Evolutionary conservation across 352 stramenopile species (phyloP), one percentile per base, ranked within the genome.

Genomic region (Globisporangium viniferum): DNA sequence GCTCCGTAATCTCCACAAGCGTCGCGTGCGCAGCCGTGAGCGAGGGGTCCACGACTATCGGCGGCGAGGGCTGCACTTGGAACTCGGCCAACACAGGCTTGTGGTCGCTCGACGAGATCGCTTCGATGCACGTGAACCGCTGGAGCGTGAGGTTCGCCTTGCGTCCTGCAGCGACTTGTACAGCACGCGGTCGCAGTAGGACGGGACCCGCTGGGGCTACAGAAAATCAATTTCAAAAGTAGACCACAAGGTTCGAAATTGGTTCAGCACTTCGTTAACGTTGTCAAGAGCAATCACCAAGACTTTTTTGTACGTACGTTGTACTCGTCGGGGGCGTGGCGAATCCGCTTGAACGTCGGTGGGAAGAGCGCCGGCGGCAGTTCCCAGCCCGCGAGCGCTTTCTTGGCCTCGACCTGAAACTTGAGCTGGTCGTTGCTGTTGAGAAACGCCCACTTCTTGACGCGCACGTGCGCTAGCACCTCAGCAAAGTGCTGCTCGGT

Each of bases 311-410:
- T 4, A 74, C 68, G 56, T 69, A 80, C 74, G 44, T 88, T 87
- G 69, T 77, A 93, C 57, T 80, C 64, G 48, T 76, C 62, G 10
- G 44, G 10, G 33, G 70, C 74, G 56, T 89, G 73, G 3, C 88
- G 82, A 22, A 92, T 66, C 41, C 89, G 81, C 73, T 97, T 97
- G 73, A 97, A 95, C 12, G 90, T 95, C 29, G 86, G 90, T 20
- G 87, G 73, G 39, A 97, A 96, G 3, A 84, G 70, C 22, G 82
- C 82, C 2, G 81, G 72, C 9, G 72, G 79, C 4, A 94, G 68
- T 48, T 90, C 73, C 82, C 90, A 97, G 15, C 76, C 81, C 0
- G 72, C 61, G 18, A 97, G 79, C 33, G 82, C 70, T 59, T 86
- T 86, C 33, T 85, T 75, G 7, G 51, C 35, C 35, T 88, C 74